Percentiles rank a stretch among this genome's conserved stretches.
phyloP scores from a whole-genome alignment of 1,284 basidiomycete genomes.

The Stygiomarasmius scandens region DNA sequence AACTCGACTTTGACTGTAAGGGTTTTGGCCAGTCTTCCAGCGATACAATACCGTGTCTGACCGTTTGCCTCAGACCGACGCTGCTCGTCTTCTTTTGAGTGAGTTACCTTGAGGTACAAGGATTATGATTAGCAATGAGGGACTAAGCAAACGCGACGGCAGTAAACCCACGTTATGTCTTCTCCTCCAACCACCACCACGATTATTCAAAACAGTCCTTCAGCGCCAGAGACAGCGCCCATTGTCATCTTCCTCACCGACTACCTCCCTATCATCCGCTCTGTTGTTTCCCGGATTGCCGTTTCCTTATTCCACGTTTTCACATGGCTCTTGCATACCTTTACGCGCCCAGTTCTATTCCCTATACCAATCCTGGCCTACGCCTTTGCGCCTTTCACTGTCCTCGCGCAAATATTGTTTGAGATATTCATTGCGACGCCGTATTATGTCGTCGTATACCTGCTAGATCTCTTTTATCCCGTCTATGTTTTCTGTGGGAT shows the following conservation, averaged over 20 bases:
- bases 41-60: too few relatives aligned
- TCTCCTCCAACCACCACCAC: not conserved
- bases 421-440: conserved; percentile 51
- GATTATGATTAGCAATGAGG: too few relatives aligned
- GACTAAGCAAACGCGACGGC: too few relatives aligned
- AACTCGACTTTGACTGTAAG: too few relatives aligned
- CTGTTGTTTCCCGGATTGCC: not conserved
- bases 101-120: too few relatives aligned
- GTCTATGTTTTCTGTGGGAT: conserved; percentile 63
- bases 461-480: conserved; percentile 56
- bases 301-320: conserved; percentile 22
- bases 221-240: not conserved
- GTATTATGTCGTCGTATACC: conserved; percentile 37
- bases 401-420: conserved; percentile 45
- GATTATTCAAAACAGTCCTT: not conserved
- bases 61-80: too few relatives aligned
- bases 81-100: too few relatives aligned
- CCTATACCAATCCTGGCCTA: conserved; percentile 44
- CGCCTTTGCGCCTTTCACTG: conserved; percentile 50
- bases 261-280: not conserved
- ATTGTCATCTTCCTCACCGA: not conserved
- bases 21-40: too few relatives aligned
- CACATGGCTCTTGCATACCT: conserved; percentile 18
- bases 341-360: conserved; percentile 29
- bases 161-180: not conserved